Base-by-base conservation (phyloP, 345 rosid species). In the Pugionium cornutum region DNA sequence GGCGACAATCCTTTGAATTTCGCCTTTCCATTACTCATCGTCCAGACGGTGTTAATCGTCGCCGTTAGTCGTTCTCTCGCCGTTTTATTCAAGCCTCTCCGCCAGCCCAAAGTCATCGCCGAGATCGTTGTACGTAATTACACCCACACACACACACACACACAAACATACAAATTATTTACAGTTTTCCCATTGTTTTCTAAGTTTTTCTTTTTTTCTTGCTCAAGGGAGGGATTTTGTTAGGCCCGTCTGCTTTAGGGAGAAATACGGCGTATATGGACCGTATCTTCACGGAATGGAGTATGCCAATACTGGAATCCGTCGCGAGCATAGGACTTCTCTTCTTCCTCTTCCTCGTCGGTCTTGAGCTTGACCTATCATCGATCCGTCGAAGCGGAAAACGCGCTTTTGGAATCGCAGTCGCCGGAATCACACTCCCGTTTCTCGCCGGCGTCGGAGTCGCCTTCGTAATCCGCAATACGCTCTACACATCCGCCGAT, bases 71-170 rank as follows among this genome's bases (percentile, higher is more conserved):
- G 98, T 29, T 53, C 66, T 67, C 83, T 89, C 28, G 95, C 89
- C 58, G 76, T 86, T 78, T 67, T 89, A 41, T 84, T 92, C 69
- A 92, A 83, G 75, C 98, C 98, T 32, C 86, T 92, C 68, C 95
- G 95, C 7, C 98, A 92, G 56, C 98, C 98, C 53, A 86, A 76
- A 77, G 96, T 92, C 86, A 85, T 89, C 48, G 96, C 96, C 49
- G 96, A 92, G 75, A 92, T 89, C 25, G 61, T 92, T 32, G 98
- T 89, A 82, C 27, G 77, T 73, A 25, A 36, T 35, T 50, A 36
- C 40, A 40, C 54, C 31, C 26, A 30, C 9, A 0, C 11, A 37
- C 50, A 46, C 11, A 25, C 7, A 37, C 7, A 37, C 44, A 9
- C 5, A 9, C 44, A 1, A 2, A 36, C 40, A 18, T 18, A 18